Evolutionary conservation across 768 basidiomycete species (phyloP), one percentile per base, ranked within the genome.

Genomic region (Xerocomellus dryophilus): DNA sequence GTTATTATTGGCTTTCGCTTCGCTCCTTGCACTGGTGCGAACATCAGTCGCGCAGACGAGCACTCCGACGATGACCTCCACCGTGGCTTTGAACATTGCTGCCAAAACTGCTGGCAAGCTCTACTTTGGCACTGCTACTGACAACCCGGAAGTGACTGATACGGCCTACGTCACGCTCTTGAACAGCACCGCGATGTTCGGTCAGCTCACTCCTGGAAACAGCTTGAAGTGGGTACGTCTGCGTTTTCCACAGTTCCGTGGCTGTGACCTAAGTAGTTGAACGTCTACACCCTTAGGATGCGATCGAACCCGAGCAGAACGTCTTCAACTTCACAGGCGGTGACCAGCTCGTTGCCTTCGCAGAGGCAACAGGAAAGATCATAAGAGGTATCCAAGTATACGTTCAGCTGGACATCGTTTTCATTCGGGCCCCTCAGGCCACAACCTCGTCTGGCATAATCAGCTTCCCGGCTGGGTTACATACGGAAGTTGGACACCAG

Each of bases 111-210:
- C 73, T 5, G 73, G 74, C 2, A 78, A 78, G 63, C 55, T 71
- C 9, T 81, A 80, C 68, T 79, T 79, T 47, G 78, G 79, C 27
- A 66, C 74, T 43, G 78, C 78, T 27, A 78, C 78, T 3, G 77
- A 78, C 62, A 78, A 77, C 63, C 66, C 69, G 2, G 77, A 80
- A 64, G 63, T 81, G 36, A 67, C 61, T 11, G 73, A 81, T 52
- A 53, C 61, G 0, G 43, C 53, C 49, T 66, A 56, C 25, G 31
- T 47, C 18, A n/a, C 41, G n/a, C 41, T 57, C 29, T 18, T 57
- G 51, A 60, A 43, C 2, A 11, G 54, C 27, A 44, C 60, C 2
- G 43, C 27, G 0, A 62, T 57, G 32, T 63, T 65, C 7, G 63
- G 57, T 35, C 52, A 62, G 50, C 52, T 64, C 39, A 65, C 63